phyloP scores from a whole-genome alignment of 2,329 filamentous ascomycete genomes.

The Chaetomiaceae sp. region DNA sequence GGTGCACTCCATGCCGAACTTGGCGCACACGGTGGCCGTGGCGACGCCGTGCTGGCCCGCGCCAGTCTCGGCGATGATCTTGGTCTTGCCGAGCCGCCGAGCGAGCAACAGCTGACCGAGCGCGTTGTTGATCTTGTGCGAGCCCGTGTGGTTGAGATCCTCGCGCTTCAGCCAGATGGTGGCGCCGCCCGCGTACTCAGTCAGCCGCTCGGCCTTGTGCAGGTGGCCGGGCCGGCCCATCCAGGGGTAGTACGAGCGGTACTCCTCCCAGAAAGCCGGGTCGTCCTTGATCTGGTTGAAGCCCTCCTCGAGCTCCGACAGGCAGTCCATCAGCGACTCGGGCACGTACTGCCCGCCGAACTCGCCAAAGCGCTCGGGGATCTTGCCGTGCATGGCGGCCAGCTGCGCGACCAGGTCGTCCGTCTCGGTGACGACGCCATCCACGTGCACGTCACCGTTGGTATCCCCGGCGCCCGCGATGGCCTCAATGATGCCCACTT shows the following conservation, averaged over 20 bases:
- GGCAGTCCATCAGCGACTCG: conserved; percentile 94
- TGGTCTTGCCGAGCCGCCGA: conserved; percentile 80
- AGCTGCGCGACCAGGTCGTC: conserved; percentile 71
- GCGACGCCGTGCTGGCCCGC: conserved; percentile 97
- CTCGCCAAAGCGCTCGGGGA: conserved; percentile 85
- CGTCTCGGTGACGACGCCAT: conserved; percentile 55
- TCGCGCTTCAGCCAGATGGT: conserved; percentile 98
- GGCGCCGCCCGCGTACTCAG: conserved; percentile 81
- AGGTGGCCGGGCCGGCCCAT: conserved; percentile 93
- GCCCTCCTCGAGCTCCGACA: conserved; percentile 81
- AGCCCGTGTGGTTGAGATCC: conserved; percentile 95
- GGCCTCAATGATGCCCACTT: conserved; percentile 65
- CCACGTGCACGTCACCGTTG: conserved; percentile 58
- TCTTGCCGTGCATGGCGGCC: conserved; percentile 70
- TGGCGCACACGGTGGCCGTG: conserved; percentile 93
- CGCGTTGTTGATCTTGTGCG: conserved; percentile 99
- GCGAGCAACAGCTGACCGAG: conserved; percentile 88
- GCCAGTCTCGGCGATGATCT: conserved; percentile 96
- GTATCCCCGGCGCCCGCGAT: conserved; percentile 55
- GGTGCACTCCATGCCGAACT: conserved; percentile 96
- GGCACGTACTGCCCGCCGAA: conserved; percentile 97
- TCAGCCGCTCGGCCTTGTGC: conserved; percentile 82
- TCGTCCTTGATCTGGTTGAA: conserved; percentile 86
- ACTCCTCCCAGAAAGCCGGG: conserved; percentile 94
- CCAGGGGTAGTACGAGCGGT: conserved; percentile 90